Percentiles rank a stretch among this genome's conserved stretches.
Evolutionary conservation across 2,329 filamentous ascomycete species (phyloP).

Genomic region (Metarhizium anisopliae): DNA sequence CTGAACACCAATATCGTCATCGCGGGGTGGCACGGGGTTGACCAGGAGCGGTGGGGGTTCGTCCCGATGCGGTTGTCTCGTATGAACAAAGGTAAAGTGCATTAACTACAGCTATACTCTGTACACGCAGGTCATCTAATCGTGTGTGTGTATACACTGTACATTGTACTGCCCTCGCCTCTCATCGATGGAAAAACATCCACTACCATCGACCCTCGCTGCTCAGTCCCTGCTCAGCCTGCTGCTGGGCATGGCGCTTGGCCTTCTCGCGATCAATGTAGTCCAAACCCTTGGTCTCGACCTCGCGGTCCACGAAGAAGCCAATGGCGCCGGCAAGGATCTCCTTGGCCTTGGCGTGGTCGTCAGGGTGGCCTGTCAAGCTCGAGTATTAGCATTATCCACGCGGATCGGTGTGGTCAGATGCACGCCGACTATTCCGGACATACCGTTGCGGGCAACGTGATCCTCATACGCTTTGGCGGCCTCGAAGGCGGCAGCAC

Average conservation of each 20-base stretch:
- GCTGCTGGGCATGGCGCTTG: conserved; percentile 18
- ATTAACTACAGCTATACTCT: no score
- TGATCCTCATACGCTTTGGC: conserved; percentile 23
- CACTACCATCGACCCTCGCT: conserved; percentile 8
- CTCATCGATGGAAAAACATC: background rate
- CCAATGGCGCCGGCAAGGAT: conserved; percentile 19
- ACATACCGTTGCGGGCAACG: conserved; percentile 15
- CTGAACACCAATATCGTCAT: no score
- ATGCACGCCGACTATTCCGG: background rate
- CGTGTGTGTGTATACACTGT: no score
- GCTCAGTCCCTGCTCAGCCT: conserved; percentile 16
- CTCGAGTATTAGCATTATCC: background rate
- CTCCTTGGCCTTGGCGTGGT: conserved; percentile 21
- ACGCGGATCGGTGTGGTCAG: background rate
- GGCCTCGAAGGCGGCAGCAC: conserved; percentile 21
- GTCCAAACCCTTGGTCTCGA: conserved; percentile 21
- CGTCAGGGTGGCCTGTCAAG: conserved; percentile 15
- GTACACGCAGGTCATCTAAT: no score
- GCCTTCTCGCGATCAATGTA: conserved; percentile 18
- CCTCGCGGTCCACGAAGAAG: conserved; percentile 21
- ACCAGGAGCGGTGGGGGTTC: no score
- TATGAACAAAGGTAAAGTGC: no score
- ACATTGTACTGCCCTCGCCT: no score
- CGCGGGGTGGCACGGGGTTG: no score
- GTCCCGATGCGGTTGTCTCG: no score